Base-by-base conservation (phyloP, 2,329 filamentous ascomycete genomes). In the Verticillium albo-atrum region DNA sequence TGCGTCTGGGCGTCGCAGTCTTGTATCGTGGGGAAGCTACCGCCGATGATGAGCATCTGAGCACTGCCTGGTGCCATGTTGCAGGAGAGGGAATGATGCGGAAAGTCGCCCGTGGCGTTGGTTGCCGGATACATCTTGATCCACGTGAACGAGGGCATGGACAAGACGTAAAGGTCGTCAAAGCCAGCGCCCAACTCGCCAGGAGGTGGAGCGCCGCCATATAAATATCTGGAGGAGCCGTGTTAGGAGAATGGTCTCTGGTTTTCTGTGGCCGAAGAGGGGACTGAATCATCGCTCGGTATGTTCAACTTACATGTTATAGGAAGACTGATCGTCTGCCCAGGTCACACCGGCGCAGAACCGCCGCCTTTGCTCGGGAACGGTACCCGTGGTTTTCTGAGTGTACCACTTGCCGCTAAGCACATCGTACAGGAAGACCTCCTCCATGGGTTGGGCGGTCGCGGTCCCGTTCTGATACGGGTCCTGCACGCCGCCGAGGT, bases 11-110 rank as follows among this genome's bases (percentile, higher is more conserved):
- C 73, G 66, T 88, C 85, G 65, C 85, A 88, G 6, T 73, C 65
- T 35, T 77, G 70, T 12, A 68, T 72, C 9, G 75, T 65, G 0
- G 84, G 80, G 61, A 87, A 85, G 53, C 77, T 79, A 20, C 86
- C 86, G 25, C 86, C 86, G 35, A 88, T 82, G 54, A 89, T 77
- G 26, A 89, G 71, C 81, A 89, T 88, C 68, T 89, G 86, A 4
- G 79, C 76, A 53, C 75, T 71, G 57, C 79, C 77, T 23, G 71
- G 65, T 26, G 85, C 71, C 28, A 88, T 80, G 66, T 85, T 84
- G 67, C 85, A 88, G 35, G 77, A 82, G 28, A 85, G 74, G 27
- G 80, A 81, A 68, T 87, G 79, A 63, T 85, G 83, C 15, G 78
- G 78, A 37, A 73, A 75, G 42, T 67, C 68, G 30, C 77, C 73